Percentiles rank a stretch among this genome's conserved stretches.
These are phyloP conservation scores for Pseudopyricularia javanii DNA, from an alignment of 2,329 filamentous ascomycete species.

Conservation along the genomic window DNA sequence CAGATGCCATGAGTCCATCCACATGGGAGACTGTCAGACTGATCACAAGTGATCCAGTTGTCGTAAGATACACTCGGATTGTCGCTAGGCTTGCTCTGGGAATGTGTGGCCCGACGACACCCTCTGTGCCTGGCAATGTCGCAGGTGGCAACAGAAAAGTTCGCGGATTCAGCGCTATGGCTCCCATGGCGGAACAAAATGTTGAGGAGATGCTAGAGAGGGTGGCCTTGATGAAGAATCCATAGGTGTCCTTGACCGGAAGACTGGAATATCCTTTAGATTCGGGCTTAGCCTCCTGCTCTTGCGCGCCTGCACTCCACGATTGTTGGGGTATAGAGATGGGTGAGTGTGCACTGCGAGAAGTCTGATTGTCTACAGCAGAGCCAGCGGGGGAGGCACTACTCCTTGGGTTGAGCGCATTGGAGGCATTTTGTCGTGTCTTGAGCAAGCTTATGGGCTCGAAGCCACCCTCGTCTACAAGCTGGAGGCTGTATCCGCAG, in stretches of 20 bases:
- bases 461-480: constrained; percentile 36
- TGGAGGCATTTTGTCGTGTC: constrained; percentile 24
- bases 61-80: constrained; percentile 42
- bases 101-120: constrained; percentile 6
- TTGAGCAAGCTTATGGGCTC: constrained; percentile 36
- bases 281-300: constrained; percentile 21
- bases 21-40: constrained; percentile 34
- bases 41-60: constrained; percentile 39
- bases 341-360: constrained; percentile 19
- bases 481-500: constrained; percentile 27
- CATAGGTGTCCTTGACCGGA: constrained; percentile 33
- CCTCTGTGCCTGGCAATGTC: constrained; percentile 15
- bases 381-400: constrained; percentile 31
- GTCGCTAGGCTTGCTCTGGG: constrained; percentile 29
- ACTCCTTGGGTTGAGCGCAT: constrained; percentile 29
- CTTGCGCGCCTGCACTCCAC: constrained; percentile 7
- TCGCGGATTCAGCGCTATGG: constrained; percentile 39
- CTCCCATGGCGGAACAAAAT: constrained; percentile 34
- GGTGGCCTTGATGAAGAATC: constrained; percentile 40
- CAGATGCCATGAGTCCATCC: constrained; percentile 31
- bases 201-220: constrained; percentile 35
- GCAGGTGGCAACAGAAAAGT: constrained; percentile 33
- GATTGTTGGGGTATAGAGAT: constrained; percentile 9
- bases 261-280: constrained; percentile 20
- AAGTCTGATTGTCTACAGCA: constrained; percentile 20